Percentiles rank a stretch among this genome's conserved stretches.
Evolutionary conservation across 2,329 filamentous ascomycete genomes (phyloP).

Genomic region (Phialemoniopsis sp.): DNA sequence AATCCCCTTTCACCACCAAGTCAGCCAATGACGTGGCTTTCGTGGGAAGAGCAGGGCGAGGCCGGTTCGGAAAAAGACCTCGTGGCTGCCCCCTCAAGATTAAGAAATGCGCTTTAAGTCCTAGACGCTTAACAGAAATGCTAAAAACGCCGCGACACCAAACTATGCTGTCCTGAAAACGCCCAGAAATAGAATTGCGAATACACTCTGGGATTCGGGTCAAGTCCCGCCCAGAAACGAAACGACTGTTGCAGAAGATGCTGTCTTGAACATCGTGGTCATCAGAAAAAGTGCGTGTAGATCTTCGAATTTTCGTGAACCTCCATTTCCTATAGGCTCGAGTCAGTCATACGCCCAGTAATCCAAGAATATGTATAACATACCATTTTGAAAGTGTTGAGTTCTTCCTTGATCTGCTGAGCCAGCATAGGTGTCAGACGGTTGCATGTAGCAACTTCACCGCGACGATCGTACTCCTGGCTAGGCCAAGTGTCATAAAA

Average conservation of each 20-base stretch:
- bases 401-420: slow-evolving; percentile 98
- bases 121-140: no score
- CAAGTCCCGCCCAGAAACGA: slow-evolving; percentile 24
- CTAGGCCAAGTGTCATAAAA: slow-evolving; percentile 97
- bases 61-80: slow-evolving; percentile 4
- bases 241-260: slow-evolving; percentile 19
- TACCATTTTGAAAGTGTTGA: slow-evolving; percentile 99
- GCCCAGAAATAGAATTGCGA: slow-evolving; percentile 39
- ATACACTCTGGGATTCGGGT: slow-evolving; percentile 39
- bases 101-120: background rate
- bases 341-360: background rate
- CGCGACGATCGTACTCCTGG: slow-evolving; percentile 91
- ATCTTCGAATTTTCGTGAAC: slow-evolving; percentile 98
- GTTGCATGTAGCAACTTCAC: slow-evolving; percentile 97
- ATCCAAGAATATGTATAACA: slow-evolving; percentile 34
- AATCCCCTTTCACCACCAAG: no score
- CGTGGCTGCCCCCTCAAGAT: background rate
- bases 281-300: slow-evolving; percentile 99
- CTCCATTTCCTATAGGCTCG: slow-evolving; percentile 83
- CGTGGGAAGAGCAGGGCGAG: slow-evolving; percentile 7
- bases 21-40: no score
- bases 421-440: slow-evolving; percentile 93
- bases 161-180: slow-evolving; percentile 56
- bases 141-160: slow-evolving; percentile 50
- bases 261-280: slow-evolving; percentile 21